Base-by-base conservation (phyloP, 2,329 filamentous ascomycete species). In the Colletotrichum sp. region DNA sequence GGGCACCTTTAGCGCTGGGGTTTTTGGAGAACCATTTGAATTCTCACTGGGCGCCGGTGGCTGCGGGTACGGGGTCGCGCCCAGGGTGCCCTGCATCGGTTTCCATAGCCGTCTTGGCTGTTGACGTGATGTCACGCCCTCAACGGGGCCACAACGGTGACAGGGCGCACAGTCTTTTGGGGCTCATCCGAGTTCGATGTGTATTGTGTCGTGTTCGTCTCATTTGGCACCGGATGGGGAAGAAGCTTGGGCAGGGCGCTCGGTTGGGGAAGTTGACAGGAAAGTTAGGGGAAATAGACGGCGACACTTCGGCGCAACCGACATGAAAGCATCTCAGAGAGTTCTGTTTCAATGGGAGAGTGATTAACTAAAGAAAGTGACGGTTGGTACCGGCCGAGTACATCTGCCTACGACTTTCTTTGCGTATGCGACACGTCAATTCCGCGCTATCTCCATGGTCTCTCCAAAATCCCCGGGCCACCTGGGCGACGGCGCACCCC, bases 91-190 rank as follows among this genome's bases (percentile, higher is more conserved):
- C 26, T 52, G 39, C 64, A 24, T 32, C 18, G 55, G 55, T 57
- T 44, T 30, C 63, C 55, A 32, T 28, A 72, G 63, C 72, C 63
- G 63, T 55, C 72, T 72, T 68, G 72, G 72, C 69, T 72, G 44
- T 66, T 49, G 69, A 63, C 10, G 72, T 67, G 62, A 62, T 63
- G 72, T 72, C 63, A 75, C 71, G 36, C 30, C 44, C 30, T 26
- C 24, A 64, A 39, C 24, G 24, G n/a, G 12, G 6, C 18, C 18
- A 69, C 55, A 28, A 60, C 10, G 28, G 7, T n/a, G 18, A 32
- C 30, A 62, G 55, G 32, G 30, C 21, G 18, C 34, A 30, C 30
- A 32, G 62, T 12, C 13, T 32, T 28, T 55, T 15, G 21, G 49
- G 44, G 44, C 44, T 21, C 28, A 63, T 63, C 18, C 28, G n/a